Base-by-base conservation (phyloP, 768 basidiomycete species). In the Cyathus striatus region DNA sequence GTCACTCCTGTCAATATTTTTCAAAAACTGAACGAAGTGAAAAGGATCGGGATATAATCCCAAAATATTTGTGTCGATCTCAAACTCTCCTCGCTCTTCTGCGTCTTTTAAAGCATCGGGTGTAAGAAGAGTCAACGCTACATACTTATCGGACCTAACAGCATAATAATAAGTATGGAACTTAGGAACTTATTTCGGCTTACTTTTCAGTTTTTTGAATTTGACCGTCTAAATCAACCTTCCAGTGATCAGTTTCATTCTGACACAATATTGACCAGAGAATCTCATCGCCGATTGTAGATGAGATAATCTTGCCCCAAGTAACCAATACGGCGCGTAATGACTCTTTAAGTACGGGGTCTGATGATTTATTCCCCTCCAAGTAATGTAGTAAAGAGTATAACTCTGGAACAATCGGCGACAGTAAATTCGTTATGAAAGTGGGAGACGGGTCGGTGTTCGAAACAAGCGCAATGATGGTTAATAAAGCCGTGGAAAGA, bases 401-500 rank as follows among this genome's bases (percentile, higher is more conserved):
- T 5, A 95, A 60, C 1, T 76, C 61, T 0, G 83, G 63, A 0
- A 86, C 50, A 24, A 94, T 76, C 1, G 89, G 87, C 1, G 83
- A 81, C 6, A 92, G 57, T 5, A 91, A 53, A 16, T 66, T 58
- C 0, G 79, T 71, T 30, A 90, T 72, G 32, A 90, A 69, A 2
- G 64, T 59, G 0, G 90, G 86, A 3, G 87, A 84, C 4, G 90
- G 90, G 49, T 94, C 89, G 4, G 82, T 78, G 50, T 92, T 87
- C 4, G 81, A 72, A 2, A 89, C 62, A 21, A 94, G 64, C 1
- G 68, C 66, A 40, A 73, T 65, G 16, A 91, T 58, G 4, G 62
- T 70, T 5, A 65, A 62, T n/a, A 88, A 57, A 2, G 78, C 69
- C 12, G 59, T 59, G 16, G 62, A 58, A 4, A 78, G 64, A 3